Evolutionary conservation across 345 rosid species (phyloP).

Genomic region (Moricandia arvensis): DNA sequence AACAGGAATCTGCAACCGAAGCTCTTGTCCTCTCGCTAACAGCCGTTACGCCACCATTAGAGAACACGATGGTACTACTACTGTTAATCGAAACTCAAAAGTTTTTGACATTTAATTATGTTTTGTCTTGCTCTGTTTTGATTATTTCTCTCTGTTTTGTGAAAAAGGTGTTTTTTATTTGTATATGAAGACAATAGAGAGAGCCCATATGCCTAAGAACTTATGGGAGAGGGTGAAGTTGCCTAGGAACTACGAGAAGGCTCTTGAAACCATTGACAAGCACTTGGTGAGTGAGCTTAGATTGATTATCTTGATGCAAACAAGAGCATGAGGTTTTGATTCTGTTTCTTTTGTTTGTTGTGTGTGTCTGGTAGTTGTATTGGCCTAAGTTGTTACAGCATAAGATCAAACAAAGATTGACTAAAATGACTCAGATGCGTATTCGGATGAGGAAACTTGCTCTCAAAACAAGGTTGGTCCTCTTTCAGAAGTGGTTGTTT

Average conservation of each 20-base stretch:
- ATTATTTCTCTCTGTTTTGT: not conserved
- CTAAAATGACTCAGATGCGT: constrained; percentile 99
- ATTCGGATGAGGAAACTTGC: constrained; percentile 94
- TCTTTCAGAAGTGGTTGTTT: not conserved
- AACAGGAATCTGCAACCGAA: constrained; percentile 88
- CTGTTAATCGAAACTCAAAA: not conserved
- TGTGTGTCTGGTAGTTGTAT: constrained; percentile 50
- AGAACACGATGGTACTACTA: constrained; percentile 71
- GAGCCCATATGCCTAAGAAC: constrained; percentile 86
- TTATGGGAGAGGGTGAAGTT: constrained; percentile 93
- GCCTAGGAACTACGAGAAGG: constrained; percentile 82
- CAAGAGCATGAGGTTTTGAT: not conserved
- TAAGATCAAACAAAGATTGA: constrained; percentile 85
- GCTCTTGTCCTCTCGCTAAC: constrained; percentile 97
- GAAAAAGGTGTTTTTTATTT: constrained; percentile 77
- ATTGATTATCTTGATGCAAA: not conserved
- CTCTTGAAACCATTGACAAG: constrained; percentile 87
- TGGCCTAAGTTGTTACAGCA: constrained; percentile 92
- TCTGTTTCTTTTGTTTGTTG: not conserved
- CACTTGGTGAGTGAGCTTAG: constrained; percentile 68
- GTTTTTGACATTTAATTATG: not conserved
- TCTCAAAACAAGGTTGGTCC: constrained; percentile 69
- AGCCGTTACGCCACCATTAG: constrained; percentile 95
- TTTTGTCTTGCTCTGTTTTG: constrained; percentile 14
- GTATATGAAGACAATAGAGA: constrained; percentile 94